Base-by-base conservation (phyloP, 495 filamentous ascomycete genomes). In the Annulohypoxylon moriforme region DNA sequence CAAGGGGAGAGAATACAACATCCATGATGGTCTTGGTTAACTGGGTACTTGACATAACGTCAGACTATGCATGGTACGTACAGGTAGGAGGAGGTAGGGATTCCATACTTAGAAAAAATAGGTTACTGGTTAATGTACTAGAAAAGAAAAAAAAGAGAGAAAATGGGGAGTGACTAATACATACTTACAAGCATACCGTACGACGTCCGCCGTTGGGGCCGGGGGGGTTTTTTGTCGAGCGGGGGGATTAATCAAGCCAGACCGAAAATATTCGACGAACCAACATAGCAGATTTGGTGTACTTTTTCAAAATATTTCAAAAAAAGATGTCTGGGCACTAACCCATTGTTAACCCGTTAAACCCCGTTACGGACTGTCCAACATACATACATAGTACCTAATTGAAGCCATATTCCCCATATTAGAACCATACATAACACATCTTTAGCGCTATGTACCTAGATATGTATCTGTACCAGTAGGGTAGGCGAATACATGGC, bases 141-240 rank as follows among this genome's bases (percentile, higher is more conserved):
- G 16, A 46, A 33, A 46, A 24, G 20, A 65, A 25, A 46, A 42
- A 46, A 24, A 25, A 65, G 46, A 65, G 60, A 64, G 64, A 64
- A 24, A 62, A 42, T 46, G 24, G 16, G 1, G 24, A 60, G 42
- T 73, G 61, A 73, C 70, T 73, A 73, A 56, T 52, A 34, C 38
- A 52, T 44, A 18, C 27, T 3, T 29, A 13, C 40, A 44, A 44
- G 40, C 40, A 36, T 60, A 65, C 70, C 65, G 60, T 69, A 73
- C 70, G 40, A 65, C 65, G 13, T 69, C 60, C 55, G 38, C 50
- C 59, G 69, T 72, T 72, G 64, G 69, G 50, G 40, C 57, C 65
- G 70, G 70, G 64, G 50, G 25, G 14, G 11, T 36, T 36, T n/a
- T n/a, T 40, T 40, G 36, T 40, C 27, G 27, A 49, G 62, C 42